Conservation (phyloP, 2,329 filamentous ascomycete genomes). For the Dothiorella sarmentorum region DNA sequence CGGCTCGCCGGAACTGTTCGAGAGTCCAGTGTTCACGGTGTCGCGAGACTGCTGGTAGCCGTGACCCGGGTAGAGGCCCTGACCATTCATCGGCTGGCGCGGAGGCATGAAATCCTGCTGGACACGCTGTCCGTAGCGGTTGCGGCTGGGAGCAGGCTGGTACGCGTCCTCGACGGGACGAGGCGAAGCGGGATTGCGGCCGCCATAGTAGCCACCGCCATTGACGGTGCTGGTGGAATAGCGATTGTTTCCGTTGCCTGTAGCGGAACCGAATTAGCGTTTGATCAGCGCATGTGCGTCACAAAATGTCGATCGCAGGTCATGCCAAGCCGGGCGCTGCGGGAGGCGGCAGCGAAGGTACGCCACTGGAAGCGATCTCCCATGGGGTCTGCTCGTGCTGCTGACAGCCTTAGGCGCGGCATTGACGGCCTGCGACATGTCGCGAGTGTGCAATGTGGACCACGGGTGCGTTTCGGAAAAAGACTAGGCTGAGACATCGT, state of each 20-base stretch:
- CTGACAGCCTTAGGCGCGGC: neutral
- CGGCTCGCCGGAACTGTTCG: slow-evolving; percentile 69
- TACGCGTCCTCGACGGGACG: slow-evolving; percentile 26
- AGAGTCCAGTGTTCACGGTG: slow-evolving; percentile 75
- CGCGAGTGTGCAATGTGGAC: neutral
- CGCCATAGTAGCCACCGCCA: slow-evolving; percentile 38
- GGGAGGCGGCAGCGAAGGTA: slow-evolving; percentile 6
- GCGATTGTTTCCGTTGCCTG: slow-evolving; percentile 13
- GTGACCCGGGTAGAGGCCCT: slow-evolving; percentile 46
- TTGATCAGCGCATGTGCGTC: slow-evolving; percentile 8
- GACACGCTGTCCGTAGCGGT: slow-evolving; percentile 42
- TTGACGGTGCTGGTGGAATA: slow-evolving; percentile 20
- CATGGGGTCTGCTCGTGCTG: neutral
- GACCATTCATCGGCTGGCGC: slow-evolving; percentile 37
- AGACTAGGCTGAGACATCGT: slow-evolving; percentile 7
- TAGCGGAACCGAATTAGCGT: slow-evolving; percentile 7
- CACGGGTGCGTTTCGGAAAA: neutral
- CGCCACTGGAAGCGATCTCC: slow-evolving; percentile 5
- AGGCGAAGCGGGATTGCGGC: slow-evolving; percentile 21
- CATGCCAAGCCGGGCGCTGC: slow-evolving; percentile 15
- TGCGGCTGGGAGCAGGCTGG: slow-evolving; percentile 28
- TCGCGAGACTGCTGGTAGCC: slow-evolving; percentile 78
- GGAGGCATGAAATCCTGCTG: slow-evolving; percentile 35
- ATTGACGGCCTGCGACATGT: neutral
- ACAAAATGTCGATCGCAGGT: neutral